These are phyloP conservation scores for Colletotrichum noveboracense DNA, from an alignment of 2,329 filamentous ascomycete genomes.

Conservation along the genomic window DNA sequence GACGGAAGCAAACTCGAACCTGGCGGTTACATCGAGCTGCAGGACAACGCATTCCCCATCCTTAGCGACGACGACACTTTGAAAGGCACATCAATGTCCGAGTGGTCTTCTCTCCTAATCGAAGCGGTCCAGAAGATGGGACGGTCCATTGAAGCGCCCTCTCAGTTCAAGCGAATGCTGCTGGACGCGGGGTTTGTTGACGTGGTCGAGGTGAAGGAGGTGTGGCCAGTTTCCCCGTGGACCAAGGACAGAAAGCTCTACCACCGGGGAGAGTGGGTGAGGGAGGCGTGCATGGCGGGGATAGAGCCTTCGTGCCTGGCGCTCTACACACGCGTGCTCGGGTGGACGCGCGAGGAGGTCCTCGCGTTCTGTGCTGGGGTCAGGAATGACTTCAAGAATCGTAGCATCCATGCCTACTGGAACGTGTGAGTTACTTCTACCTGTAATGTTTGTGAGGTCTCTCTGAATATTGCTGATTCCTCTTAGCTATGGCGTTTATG, in stretches of 20 bases:
- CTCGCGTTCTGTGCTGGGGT: conserved; percentile 38
- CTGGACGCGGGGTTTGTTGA: conserved; percentile 50
- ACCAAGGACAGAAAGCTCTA: conserved; percentile 53
- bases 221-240: conserved; percentile 58
- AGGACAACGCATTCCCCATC: not conserved
- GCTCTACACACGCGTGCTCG: conserved; percentile 36
- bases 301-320: conserved; percentile 36
- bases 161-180: conserved; percentile 41
- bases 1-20: not conserved
- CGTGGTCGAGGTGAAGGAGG: conserved; percentile 48
- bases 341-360: conserved; percentile 36
- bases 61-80: not conserved
- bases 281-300: conserved; percentile 34
- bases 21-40: not conserved
- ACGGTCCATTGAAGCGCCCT: not conserved
- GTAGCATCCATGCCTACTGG: conserved; percentile 41
- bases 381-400: conserved; percentile 35
- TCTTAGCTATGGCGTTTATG: not conserved
- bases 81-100: not conserved
- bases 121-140: not conserved
- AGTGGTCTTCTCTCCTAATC: not conserved
- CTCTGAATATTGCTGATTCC: no score
- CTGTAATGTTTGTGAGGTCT: no score
- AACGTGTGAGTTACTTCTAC: conserved; percentile 34
- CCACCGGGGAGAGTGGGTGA: conserved; percentile 42